Base-by-base conservation (phyloP, 345 rosid genomes). In the Cardamine occulta region DNA sequence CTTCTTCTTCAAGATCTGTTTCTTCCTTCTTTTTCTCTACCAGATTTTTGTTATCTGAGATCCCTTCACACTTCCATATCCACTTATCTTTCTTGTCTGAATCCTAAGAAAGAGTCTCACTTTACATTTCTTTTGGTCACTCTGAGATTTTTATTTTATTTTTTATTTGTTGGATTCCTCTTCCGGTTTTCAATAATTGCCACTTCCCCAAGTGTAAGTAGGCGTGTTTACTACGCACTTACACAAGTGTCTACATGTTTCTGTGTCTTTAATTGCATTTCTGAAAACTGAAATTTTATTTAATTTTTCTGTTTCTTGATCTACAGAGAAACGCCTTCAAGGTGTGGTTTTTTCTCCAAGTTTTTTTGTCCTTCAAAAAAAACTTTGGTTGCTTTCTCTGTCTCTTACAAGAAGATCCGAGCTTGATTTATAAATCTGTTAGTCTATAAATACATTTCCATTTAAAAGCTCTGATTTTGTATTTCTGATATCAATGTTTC, bases 1-100 rank as follows among this genome's bases (percentile, higher is more conserved):
- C 56, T 79, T 80, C 70, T 56, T 51, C 75, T 66, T 75, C 74
- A 71, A 81, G 48, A 61, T 68, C 65, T 66, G 77, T 62, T 74
- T 60, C 69, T 59, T 60, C 70, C 70, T 69, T 42, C 65, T 62
- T 76, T 70, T 49, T 17, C 81, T 80, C 76, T 44, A 54, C 76
- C 74, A 77, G 17, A 64, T 66, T 66, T 66, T 55, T 79, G 69
- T 69, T 64, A 18, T 24, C 63, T 7, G 21, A 72, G 61, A 71
- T 64, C 71, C 14, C 37, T 68, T 34, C 48, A 32, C 47, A 17
- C 48, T 76, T 72, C 19, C 60, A 45, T 70, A 18, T 26, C 74
- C 45, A 26, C 59, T 49, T 24, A 52, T 48, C 42, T 13, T 65
- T 51, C 68, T 63, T 70, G 67, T 77, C 72, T 70, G 54, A 47